Base-by-base conservation (phyloP, 1,284 basidiomycete species). In the Ganoderma resinaceum region DNA sequence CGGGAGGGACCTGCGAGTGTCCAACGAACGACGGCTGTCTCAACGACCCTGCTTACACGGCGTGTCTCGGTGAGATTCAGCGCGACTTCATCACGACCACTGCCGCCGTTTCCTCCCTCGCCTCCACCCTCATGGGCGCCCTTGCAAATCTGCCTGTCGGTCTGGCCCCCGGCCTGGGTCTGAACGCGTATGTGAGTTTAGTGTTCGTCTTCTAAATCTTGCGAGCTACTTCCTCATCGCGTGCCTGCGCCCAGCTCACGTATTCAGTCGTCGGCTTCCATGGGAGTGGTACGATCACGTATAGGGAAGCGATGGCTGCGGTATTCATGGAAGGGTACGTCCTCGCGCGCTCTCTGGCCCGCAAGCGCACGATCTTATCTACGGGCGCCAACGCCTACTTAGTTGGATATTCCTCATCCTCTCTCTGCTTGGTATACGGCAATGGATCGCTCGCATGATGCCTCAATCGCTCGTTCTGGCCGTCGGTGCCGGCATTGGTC, bases 401-500 rank as follows among this genome's bases (percentile, higher is more conserved):
- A 89, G 92, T 49, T 94, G 94, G 90, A 82, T 97, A 59, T 97
- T 97, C 84, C 87, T 96, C 73, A 75, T 91, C 74, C 85, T 97
- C 23, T 95, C 95, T 0, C 76, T 97, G 40, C 83, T 96, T 61
- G 95, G 95, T 75, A 85, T 97, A 61, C 94, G 95, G 68, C 95
- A 96, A 83, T 96, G 94, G 95, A 86, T 97, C 31, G 93, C 92
- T 16, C 89, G 95, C 49, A 86, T 95, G 65, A 94, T 97, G 86
- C 95, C 95, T 1, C 92, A 94, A 70, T 95, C 94, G 3, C 87
- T 97, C 60, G 91, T 95, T 46, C 86, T 95, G 70, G 91, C 94
- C 12, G 93, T 95, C 3, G 94, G 94, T 67, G 90, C 92, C 38
- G 95, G 95, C 73, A 96, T 97, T 76, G 95, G 95, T 66, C 78